Evolutionary conservation across 805 yeast genomes (phyloP).

Genomic region (Saccharomyces cerevisiae): DNA sequence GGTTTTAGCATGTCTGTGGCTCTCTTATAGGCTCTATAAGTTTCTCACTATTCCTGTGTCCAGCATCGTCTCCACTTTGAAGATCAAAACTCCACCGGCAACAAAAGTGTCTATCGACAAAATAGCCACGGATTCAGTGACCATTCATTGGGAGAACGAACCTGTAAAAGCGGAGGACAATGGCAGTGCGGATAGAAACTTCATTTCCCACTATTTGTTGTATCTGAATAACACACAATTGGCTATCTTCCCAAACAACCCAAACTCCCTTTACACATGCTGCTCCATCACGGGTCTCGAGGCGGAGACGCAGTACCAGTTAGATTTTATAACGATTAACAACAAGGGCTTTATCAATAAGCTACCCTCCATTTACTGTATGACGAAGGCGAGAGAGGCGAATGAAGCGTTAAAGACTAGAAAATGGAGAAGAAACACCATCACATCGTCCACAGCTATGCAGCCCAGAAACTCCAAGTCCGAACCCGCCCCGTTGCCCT

Average conservation of each 20-base stretch:
- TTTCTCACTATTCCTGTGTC: slow-evolving; percentile 26
- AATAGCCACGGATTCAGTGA: slow-evolving; percentile 22
- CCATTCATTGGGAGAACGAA: slow-evolving; percentile 32
- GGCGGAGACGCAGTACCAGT: slow-evolving; percentile 23
- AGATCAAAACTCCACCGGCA: slow-evolving; percentile 27
- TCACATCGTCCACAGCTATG: slow-evolving; percentile 5
- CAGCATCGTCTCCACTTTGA: slow-evolving; percentile 22
- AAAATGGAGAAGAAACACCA: slow-evolving; percentile 21
- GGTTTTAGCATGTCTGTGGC: slow-evolving; percentile 18
- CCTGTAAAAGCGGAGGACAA: slow-evolving; percentile 1
- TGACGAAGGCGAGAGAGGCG: slow-evolving; percentile 16
- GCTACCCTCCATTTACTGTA: slow-evolving; percentile 24
- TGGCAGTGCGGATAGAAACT: slow-evolving; percentile 2
- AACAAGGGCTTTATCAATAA: slow-evolving; percentile 29
- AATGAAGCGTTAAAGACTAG: slow-evolving; percentile 10
- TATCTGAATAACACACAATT: slow-evolving; percentile 26
- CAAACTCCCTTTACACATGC: slow-evolving; percentile 27
- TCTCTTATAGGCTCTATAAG: slow-evolving; percentile 21
- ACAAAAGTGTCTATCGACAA: slow-evolving; percentile 29
- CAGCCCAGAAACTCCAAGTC: not conserved
- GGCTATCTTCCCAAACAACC: slow-evolving; percentile 25
- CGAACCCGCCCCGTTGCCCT: not conserved
- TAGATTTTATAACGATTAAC: slow-evolving; percentile 30
- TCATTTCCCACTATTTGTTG: slow-evolving; percentile 25
- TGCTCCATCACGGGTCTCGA: slow-evolving; percentile 23